A percentile compares a stretch with the other conserved stretches of the same genome.
phyloP scores from a whole-genome alignment of 345 rosid species.

The Pugionium cornutum region DNA sequence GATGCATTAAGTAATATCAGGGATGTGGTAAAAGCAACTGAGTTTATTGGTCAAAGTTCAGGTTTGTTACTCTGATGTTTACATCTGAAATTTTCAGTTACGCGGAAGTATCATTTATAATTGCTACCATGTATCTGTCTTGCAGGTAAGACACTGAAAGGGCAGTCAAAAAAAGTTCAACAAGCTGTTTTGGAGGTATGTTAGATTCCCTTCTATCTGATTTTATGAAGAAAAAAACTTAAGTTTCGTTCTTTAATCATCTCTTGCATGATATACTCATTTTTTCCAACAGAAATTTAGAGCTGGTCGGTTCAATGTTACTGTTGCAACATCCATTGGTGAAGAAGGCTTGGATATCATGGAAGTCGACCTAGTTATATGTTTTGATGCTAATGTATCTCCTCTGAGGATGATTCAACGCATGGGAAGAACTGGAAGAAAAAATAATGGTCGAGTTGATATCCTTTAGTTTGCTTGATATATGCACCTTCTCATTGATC shows the following conservation, averaged over 20 bases:
- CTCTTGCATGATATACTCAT: conserved; percentile 35
- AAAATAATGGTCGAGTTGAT: conserved; percentile 94
- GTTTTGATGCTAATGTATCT: conserved; percentile 96
- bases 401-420: conserved; percentile 98
- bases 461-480: conserved; percentile 58
- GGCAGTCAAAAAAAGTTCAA: conserved; percentile 92
- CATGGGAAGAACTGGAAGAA: conserved; percentile 98
- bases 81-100: conserved; percentile 7
- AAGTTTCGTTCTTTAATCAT: conserved; percentile 2
- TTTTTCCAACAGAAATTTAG: conserved; percentile 99
- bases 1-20: conserved; percentile 61
- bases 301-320: conserved; percentile 91
- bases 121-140: conserved; percentile 5
- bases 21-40: conserved; percentile 82
- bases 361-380: conserved; percentile 97
- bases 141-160: conserved; percentile 79
- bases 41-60: conserved; percentile 97
- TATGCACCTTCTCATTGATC: conserved; percentile 15
- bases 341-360: conserved; percentile 98
- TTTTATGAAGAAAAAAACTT: background rate
- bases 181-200: conserved; percentile 92
- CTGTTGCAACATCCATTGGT: conserved; percentile 97
- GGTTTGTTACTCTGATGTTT: conserved; percentile 54
- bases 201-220: conserved; percentile 25
- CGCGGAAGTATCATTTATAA: conserved; percentile 7